Percentiles rank a stretch among this genome's conserved stretches.
phyloP scores from a whole-genome alignment of 2,329 filamentous ascomycete species.

The Golovinomyces cichoracearum region DNA sequence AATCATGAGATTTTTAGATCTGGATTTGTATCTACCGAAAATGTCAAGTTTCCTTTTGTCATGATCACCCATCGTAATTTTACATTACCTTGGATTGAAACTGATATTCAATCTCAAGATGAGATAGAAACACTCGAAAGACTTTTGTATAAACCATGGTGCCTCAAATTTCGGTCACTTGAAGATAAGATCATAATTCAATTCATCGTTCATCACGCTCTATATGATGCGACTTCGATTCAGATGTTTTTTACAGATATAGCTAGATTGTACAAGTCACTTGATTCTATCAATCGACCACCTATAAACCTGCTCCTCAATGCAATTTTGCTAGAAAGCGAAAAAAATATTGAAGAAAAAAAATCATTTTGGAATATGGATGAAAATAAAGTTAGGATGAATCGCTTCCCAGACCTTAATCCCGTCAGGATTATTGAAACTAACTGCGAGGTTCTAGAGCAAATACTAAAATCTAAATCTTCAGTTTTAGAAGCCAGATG shows the following conservation, averaged over 20 bases:
- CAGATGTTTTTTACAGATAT: constrained; percentile 37
- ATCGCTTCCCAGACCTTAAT: constrained; percentile 52
- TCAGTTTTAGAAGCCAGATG: constrained; percentile 29
- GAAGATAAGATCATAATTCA: constrained; percentile 5
- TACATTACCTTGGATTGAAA: constrained; percentile 18
- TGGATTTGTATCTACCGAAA: constrained; percentile 39
- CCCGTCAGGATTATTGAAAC: constrained; percentile 24
- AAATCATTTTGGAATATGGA: constrained; percentile 37
- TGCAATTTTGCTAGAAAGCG: constrained; percentile 19
- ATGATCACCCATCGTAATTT: constrained; percentile 38
- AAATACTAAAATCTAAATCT: constrained; percentile 18
- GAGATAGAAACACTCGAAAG: background rate
- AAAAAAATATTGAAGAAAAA: constrained; percentile 13
- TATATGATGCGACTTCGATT: constrained; percentile 65
- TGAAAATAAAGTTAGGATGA: constrained; percentile 27
- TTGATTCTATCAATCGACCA: constrained; percentile 7
- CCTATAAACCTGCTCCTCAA: constrained; percentile 20
- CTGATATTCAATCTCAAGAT: constrained; percentile 1
- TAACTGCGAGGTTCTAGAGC: constrained; percentile 16
- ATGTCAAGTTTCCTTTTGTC: constrained; percentile 36
- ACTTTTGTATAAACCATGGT: constrained; percentile 11
- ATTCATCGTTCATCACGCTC: constrained; percentile 36
- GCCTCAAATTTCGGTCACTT: constrained; percentile 5
- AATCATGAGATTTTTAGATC: constrained; percentile 50
- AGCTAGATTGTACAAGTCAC: constrained; percentile 16